Conservation (phyloP, 805 yeast genomes). For the Debaryomyces prosopidis region DNA sequence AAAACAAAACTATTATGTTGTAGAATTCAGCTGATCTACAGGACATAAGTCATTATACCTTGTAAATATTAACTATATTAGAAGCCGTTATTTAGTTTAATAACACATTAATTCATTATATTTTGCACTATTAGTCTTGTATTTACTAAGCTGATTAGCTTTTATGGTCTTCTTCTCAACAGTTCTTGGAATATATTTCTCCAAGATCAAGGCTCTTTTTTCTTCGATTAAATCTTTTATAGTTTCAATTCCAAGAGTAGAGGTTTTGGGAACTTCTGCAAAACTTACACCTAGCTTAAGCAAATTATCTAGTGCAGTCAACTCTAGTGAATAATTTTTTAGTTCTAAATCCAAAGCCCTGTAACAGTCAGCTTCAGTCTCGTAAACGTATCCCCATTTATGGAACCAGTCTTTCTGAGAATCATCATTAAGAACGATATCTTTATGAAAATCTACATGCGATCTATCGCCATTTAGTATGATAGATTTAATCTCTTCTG, state of each 20-base stretch:
- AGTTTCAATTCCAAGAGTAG: not conserved
- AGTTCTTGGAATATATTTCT: slow-evolving; percentile 9
- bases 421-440: not conserved
- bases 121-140: slow-evolving; percentile 5
- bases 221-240: slow-evolving; percentile 7
- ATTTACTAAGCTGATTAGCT: slow-evolving; percentile 6
- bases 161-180: not conserved
- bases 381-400: slow-evolving; percentile 15
- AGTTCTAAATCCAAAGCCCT: slow-evolving; percentile 11
- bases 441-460: slow-evolving; percentile 3
- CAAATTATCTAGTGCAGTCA: slow-evolving; percentile 11
- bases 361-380: slow-evolving; percentile 11
- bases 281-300: slow-evolving; percentile 4
- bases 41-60: not conserved
- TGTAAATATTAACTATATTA: slow-evolving; percentile 3
- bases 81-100: slow-evolving; percentile 1
- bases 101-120: slow-evolving; percentile 11
- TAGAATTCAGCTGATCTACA: slow-evolving; percentile 32
- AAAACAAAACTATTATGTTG: slow-evolving; percentile 63
- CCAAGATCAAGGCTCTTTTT: slow-evolving; percentile 7
- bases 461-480: slow-evolving; percentile 7
- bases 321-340: slow-evolving; percentile 11
- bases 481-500: slow-evolving; percentile 10
- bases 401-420: slow-evolving; percentile 13
- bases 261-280: slow-evolving; percentile 6